Conservation (phyloP, 805 yeast species). For the Lipomyces chichibuensis region DNA sequence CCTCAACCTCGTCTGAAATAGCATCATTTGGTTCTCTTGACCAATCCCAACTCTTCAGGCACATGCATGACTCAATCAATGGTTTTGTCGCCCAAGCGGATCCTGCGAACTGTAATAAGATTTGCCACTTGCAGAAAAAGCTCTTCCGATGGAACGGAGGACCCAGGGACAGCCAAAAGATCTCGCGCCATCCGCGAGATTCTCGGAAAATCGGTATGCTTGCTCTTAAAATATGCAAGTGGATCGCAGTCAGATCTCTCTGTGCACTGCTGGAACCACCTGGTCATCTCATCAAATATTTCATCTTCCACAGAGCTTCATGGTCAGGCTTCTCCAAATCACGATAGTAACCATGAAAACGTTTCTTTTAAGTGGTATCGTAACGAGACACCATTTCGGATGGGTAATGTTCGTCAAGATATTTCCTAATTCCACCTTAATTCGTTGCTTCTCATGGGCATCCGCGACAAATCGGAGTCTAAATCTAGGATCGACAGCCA, state of each 20-base stretch:
- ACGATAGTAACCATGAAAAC: constrained; percentile 3
- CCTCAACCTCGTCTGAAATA: constrained; percentile 3
- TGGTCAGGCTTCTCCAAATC: constrained; percentile 5
- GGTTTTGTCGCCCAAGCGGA: constrained; percentile 4
- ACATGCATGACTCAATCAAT: background rate
- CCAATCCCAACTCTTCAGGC: constrained; percentile 8
- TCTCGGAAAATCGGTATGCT: constrained; percentile 6
- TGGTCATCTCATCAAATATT: constrained; percentile 6
- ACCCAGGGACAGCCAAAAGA: constrained; percentile 10
- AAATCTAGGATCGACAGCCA: constrained; percentile 7
- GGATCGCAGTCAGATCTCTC: constrained; percentile 7
- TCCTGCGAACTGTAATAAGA: constrained; percentile 9
- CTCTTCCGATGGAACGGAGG: constrained; percentile 5
- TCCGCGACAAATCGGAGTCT: constrained; percentile 8
- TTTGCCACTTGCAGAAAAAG: constrained; percentile 3
- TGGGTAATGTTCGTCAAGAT: background rate
- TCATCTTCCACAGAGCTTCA: constrained; percentile 6
- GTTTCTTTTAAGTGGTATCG: background rate
- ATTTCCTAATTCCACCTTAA: constrained; percentile 4
- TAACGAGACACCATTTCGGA: constrained; percentile 4
- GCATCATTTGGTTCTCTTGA: constrained; percentile 5
- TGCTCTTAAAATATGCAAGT: constrained; percentile 7
- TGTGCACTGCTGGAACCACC: constrained; percentile 4
- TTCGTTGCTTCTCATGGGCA: constrained; percentile 10
- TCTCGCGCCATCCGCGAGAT: constrained; percentile 4